Conservation (phyloP, 2,329 filamentous ascomycete genomes). For the Fusarium sp. region DNA sequence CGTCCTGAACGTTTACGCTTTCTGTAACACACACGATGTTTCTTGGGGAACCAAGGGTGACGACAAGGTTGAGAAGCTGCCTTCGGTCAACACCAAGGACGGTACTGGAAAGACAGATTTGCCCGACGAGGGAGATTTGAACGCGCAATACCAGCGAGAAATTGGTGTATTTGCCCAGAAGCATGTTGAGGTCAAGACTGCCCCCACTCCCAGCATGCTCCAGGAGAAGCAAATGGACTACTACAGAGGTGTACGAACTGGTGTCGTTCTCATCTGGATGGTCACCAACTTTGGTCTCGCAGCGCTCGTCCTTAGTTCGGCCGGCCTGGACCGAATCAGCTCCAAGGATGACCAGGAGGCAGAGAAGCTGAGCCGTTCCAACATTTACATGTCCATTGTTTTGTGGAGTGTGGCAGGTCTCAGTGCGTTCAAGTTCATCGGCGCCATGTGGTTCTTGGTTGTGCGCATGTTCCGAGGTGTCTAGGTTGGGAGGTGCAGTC, state of each 20-base stretch:
- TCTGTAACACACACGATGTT: conserved; percentile 99
- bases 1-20: conserved; percentile 98
- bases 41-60: conserved; percentile 99
- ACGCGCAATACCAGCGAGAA: conserved; percentile 93
- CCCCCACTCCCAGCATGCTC: conserved; percentile 63
- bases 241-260: conserved; percentile 93
- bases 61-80: conserved; percentile 91
- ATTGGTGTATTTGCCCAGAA: conserved; percentile 79
- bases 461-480: conserved; percentile 85
- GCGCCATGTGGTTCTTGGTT: conserved; percentile 91
- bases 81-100: conserved; percentile 88
- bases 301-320: conserved; percentile 87
- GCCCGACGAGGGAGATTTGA: conserved; percentile 93
- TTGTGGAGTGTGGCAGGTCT: conserved; percentile 89
- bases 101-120: conserved; percentile 93
- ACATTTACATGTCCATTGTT: conserved; percentile 87
- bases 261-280: conserved; percentile 95
- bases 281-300: conserved; percentile 91
- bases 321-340: conserved; percentile 78
- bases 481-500: conserved; percentile 47
- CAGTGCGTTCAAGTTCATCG: conserved; percentile 86
- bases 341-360: conserved; percentile 53
- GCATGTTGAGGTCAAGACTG: conserved; percentile 75
- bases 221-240: conserved; percentile 96
- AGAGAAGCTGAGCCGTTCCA: conserved; percentile 67